Evolutionary conservation across 495 filamentous ascomycete species (phyloP).

Genomic region (Cenococcum geophilum): DNA sequence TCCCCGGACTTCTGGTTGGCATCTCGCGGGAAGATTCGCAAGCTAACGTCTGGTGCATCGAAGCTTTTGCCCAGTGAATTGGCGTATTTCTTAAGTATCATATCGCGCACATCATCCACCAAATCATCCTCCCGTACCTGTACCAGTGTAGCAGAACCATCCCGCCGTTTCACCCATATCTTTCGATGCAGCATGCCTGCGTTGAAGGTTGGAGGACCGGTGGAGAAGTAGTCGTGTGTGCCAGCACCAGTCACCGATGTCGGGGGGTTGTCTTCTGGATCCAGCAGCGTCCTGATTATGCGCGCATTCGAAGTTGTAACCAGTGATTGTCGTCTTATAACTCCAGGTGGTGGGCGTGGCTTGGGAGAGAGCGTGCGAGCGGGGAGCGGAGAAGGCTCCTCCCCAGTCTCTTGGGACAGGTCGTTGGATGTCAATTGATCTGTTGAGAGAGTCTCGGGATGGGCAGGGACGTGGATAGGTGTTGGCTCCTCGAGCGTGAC

Average conservation of each 20-base stretch:
- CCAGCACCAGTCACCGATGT: slow-evolving; percentile 11
- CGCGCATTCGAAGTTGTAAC: slow-evolving; percentile 30
- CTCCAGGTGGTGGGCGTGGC: slow-evolving; percentile 10
- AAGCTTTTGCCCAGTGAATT: slow-evolving; percentile 85
- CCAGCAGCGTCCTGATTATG: slow-evolving; percentile 27
- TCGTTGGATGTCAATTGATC: background rate
- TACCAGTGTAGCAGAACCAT: slow-evolving; percentile 80
- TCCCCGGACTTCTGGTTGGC: slow-evolving; percentile 50
- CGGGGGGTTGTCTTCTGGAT: slow-evolving; percentile 4
- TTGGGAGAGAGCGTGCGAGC: slow-evolving; percentile 8
- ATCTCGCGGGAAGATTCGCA: slow-evolving; percentile 56
- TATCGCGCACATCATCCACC: slow-evolving; percentile 90
- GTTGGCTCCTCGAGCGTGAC: slow-evolving; percentile 29
- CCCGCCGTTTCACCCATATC: slow-evolving; percentile 87
- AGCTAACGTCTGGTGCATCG: slow-evolving; percentile 78
- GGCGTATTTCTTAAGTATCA: slow-evolving; percentile 85
- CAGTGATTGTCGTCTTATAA: slow-evolving; percentile 26
- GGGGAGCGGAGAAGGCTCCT: slow-evolving; percentile 1
- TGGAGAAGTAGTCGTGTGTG: slow-evolving; percentile 23
- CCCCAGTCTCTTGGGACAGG: slow-evolving; percentile 2
- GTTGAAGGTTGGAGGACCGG: slow-evolving; percentile 14
- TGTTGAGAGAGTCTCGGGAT: slow-evolving; percentile 6
- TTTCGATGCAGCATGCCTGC: slow-evolving; percentile 63
- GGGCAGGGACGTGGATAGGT: slow-evolving; percentile 15
- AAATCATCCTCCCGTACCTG: slow-evolving; percentile 80